These are phyloP conservation scores for Erucastrum elatum DNA, from an alignment of 345 rosid species.

Conservation along the genomic window DNA sequence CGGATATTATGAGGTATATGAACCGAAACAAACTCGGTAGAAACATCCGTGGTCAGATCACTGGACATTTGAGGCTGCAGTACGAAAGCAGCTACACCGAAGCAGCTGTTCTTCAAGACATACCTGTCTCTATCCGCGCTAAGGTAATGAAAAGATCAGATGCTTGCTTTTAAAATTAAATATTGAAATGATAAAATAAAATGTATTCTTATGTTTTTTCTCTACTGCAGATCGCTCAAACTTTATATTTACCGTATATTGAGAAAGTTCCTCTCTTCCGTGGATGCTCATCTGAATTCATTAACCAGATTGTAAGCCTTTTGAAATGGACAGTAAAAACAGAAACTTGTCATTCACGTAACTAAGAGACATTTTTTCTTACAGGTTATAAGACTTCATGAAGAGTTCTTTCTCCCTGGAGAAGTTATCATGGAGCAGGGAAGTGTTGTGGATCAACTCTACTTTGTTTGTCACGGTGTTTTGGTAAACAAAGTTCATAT, in stretches of 20 bases:
- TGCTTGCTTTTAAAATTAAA: background rate
- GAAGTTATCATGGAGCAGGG: slow-evolving; percentile 81
- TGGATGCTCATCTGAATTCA: slow-evolving; percentile 73
- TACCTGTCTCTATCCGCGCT: slow-evolving; percentile 69
- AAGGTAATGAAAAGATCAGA: slow-evolving; percentile 47
- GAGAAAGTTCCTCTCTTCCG: slow-evolving; percentile 65
- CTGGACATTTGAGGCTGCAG: slow-evolving; percentile 60
- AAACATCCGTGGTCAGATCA: slow-evolving; percentile 58
- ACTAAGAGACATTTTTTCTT: too few relatives aligned
- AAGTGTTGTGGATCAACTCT: slow-evolving; percentile 67
- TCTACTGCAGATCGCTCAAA: slow-evolving; percentile 62
- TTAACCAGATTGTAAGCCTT: slow-evolving; percentile 74
- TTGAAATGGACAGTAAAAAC: background rate
- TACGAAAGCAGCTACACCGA: slow-evolving; percentile 60
- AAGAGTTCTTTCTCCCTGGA: slow-evolving; percentile 80
- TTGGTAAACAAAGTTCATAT: slow-evolving; percentile 46
- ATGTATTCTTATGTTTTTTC: background rate
- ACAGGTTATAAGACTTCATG: slow-evolving; percentile 70
- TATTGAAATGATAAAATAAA: too few relatives aligned
- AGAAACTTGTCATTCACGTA: too few relatives aligned
- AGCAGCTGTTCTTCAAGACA: slow-evolving; percentile 73
- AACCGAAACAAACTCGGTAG: slow-evolving; percentile 67
- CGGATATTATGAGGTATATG: slow-evolving; percentile 68
- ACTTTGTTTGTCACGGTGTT: slow-evolving; percentile 71
- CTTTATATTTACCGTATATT: slow-evolving; percentile 71